Percentiles rank a stretch among this genome's conserved stretches.
phyloP scores from a whole-genome alignment of 768 basidiomycete species.

The Panaeolus papilionaceus region DNA sequence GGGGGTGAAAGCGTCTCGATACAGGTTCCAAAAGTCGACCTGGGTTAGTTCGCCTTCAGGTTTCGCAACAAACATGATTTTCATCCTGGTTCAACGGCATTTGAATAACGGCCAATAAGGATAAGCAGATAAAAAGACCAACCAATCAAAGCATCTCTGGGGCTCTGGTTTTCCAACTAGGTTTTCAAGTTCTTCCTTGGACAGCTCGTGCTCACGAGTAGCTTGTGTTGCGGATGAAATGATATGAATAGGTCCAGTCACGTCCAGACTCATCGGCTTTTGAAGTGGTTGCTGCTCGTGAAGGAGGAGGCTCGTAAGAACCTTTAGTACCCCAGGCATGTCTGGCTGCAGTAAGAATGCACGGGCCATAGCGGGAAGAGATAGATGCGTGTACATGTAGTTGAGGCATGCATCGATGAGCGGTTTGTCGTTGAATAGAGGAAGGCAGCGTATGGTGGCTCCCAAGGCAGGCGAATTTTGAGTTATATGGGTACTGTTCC shows the following conservation, averaged over 20 bases:
- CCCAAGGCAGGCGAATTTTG: conserved; percentile 64
- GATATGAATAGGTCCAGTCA: conserved; percentile 64
- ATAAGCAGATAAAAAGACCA: conserved; percentile 25
- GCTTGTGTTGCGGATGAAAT: conserved; percentile 56
- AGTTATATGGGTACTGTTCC: conserved; percentile 60
- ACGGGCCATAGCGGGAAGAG: conserved; percentile 76
- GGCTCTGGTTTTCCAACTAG: conserved; percentile 71
- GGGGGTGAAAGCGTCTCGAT: conserved; percentile 81
- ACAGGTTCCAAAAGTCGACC: conserved; percentile 95
- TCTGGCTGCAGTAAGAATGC: conserved; percentile 75
- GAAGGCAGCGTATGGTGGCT: conserved; percentile 73
- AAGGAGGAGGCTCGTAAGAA: conserved; percentile 72
- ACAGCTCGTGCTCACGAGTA: conserved; percentile 68
- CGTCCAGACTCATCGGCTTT: conserved; percentile 66
- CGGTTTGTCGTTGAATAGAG: conserved; percentile 71
- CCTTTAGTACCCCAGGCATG: conserved; percentile 71
- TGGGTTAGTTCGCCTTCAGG: conserved; percentile 87
- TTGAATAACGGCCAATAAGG: conserved; percentile 13
- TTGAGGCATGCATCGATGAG: conserved; percentile 76
- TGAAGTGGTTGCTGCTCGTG: conserved; percentile 67
- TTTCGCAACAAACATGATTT: conserved; percentile 80
- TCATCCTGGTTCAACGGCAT: conserved; percentile 70
- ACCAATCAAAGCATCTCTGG: conserved; percentile 86
- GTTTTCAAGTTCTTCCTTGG: conserved; percentile 68
- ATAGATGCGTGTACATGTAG: conserved; percentile 78